Base-by-base conservation (phyloP, 441 rosid genomes). In the Pelargonium cotyledonis region DNA sequence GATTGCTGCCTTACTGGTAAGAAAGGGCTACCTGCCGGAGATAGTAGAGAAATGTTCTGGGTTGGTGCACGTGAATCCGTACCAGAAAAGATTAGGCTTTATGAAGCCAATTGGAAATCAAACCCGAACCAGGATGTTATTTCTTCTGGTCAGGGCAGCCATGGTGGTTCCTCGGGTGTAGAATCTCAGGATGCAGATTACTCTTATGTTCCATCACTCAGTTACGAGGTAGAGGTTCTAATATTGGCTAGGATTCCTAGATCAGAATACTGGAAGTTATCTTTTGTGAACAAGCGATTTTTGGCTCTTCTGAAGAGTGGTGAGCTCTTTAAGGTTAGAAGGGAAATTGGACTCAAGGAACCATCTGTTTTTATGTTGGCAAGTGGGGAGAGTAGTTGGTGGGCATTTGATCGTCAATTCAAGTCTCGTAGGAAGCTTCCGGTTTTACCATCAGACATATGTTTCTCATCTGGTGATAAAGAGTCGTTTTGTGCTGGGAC, bases 151-250 rank as follows among this genome's bases (percentile, higher is more conserved):
- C 6, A 35, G 40, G 40, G 40, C 6, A 4, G 40, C 6, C 40
- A 4, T 35, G 40, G 40, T 35, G 40, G 40, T 75, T 75, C 78
- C 47, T 70, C 79, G 35, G 75, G 73, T 69, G 77, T 73, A 4
- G 70, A 77, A 89, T 83, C 91, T 81, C 90, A 93, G 91, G 98
- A 89, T 93, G 95, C 95, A 91, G 97, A 91, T 93, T 93, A 90
- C 78, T 65, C 66, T 10, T 65, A 73, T 46, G 63, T 79, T 76
- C 88, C 90, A 67, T 80, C 84, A 38, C 97, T 92, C 43, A 77
- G 82, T 68, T 80, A 82, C 70, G 96, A 93, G 74, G 53, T 91
- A 65, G 98, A 90, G 87, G 81, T 78, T 38, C 84, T 77, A 77
- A 89, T 93, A 65, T 80, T 85, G 68, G 95, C 95, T 6, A 83